Conservation (phyloP, 2,329 filamentous ascomycete species). For the Pyrenophora teres region DNA sequence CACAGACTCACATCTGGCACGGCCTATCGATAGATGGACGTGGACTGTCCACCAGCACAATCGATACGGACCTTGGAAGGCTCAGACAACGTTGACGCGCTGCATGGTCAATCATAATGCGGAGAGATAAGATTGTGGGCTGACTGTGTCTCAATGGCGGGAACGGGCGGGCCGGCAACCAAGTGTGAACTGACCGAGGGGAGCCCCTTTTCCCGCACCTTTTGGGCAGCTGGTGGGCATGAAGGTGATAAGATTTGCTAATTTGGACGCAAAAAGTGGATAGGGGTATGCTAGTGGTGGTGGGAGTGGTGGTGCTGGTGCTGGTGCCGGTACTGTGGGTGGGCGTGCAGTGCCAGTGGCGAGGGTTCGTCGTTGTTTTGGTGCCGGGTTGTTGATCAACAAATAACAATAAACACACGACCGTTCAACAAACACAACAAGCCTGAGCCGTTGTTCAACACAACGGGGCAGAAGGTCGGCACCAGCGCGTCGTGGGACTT, state of each 20-base stretch:
- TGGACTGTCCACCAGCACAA: constrained; percentile 2
- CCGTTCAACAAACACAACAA: background rate
- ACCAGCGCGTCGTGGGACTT: constrained; percentile 12
- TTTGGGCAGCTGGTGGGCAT: constrained; percentile 19
- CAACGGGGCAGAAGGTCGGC: constrained; percentile 2
- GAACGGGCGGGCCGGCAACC: constrained; percentile 25
- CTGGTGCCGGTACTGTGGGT: constrained; percentile 18
- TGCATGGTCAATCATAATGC: constrained; percentile 38
- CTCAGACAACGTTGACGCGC: constrained; percentile 14
- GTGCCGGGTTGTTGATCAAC: constrained; percentile 14
- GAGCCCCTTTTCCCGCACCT: constrained; percentile 21
- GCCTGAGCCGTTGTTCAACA: background rate
- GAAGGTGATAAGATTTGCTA: constrained; percentile 27
- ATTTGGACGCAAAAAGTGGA: constrained; percentile 18
- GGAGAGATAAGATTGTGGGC: constrained; percentile 31
- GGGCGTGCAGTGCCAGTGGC: constrained; percentile 1
- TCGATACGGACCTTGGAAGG: constrained; percentile 17
- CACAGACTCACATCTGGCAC: constrained; percentile 5
- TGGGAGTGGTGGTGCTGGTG: constrained; percentile 9
- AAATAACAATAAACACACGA: constrained; percentile 13
- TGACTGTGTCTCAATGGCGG: constrained; percentile 5
- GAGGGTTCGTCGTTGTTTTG: constrained; percentile 14
- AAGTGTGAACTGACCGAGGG: constrained; percentile 19
- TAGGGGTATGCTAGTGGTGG: constrained; percentile 16
- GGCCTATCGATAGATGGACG: constrained; percentile 13